Conservation (phyloP, 768 basidiomycete genomes). For the Austroboletus festivus region DNA sequence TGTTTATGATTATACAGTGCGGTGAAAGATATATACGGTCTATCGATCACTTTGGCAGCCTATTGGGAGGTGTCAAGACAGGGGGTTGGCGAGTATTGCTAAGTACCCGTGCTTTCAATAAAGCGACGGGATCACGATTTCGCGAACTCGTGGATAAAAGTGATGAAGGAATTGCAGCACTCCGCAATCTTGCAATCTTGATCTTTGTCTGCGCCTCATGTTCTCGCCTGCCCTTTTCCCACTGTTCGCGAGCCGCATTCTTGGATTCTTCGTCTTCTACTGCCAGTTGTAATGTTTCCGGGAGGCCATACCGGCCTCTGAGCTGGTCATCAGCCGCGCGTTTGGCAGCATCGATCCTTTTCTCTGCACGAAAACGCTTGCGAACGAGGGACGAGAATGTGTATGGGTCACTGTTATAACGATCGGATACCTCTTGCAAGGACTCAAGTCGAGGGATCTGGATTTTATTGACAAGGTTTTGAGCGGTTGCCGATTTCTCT, state of each 20-base stretch:
- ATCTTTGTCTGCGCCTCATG: constrained; percentile 40
- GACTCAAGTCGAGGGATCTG: constrained; percentile 80
- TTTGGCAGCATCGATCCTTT: constrained; percentile 72
- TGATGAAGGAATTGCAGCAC: constrained; percentile 25
- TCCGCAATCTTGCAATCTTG: constrained; percentile 47
- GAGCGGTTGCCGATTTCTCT: constrained; percentile 83
- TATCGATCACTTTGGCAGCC: constrained; percentile 11
- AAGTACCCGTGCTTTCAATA: constrained; percentile 55
- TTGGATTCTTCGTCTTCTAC: constrained; percentile 60
- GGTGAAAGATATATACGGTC: background rate
- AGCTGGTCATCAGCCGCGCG: constrained; percentile 67
- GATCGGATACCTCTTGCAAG: constrained; percentile 72
- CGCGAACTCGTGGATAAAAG: constrained; percentile 17
- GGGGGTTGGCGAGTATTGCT: constrained; percentile 56
- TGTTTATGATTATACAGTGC: constrained; percentile 11
- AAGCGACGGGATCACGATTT: constrained; percentile 33
- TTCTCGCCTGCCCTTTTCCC: constrained; percentile 53
- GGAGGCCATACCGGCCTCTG: constrained; percentile 74
- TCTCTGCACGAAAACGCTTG: constrained; percentile 82
- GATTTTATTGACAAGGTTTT: constrained; percentile 67
- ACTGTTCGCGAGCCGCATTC: constrained; percentile 60
- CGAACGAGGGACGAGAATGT: constrained; percentile 69
- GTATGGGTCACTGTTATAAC: constrained; percentile 85
- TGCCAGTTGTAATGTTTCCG: constrained; percentile 60
- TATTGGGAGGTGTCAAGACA: constrained; percentile 23